Evolutionary conservation across 306 rosid species (phyloP).

Genomic region (Mimosa pudica): DNA sequence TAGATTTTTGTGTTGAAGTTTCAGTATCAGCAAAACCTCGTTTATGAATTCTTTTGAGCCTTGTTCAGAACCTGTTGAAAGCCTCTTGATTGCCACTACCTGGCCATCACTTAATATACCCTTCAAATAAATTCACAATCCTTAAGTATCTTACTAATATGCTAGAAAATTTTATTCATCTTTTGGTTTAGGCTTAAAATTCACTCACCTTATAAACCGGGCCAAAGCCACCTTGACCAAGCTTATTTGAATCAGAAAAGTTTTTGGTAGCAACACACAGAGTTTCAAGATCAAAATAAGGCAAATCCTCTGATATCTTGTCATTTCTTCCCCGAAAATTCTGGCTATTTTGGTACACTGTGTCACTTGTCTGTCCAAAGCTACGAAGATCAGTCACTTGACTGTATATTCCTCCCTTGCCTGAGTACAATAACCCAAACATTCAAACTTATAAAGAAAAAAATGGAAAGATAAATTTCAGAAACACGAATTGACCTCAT

Average conservation of each 20-base stretch:
- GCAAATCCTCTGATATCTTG: constrained; percentile 35
- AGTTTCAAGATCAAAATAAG: constrained; percentile 50
- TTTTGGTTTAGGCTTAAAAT: neutral
- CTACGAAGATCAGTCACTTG: neutral
- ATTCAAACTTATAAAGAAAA: neutral
- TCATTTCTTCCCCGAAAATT: constrained; percentile 14
- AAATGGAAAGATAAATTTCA: neutral
- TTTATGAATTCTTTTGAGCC: constrained; percentile 67
- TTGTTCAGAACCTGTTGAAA: constrained; percentile 59
- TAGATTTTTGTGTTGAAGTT: constrained; percentile 77
- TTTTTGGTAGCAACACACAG: constrained; percentile 55
- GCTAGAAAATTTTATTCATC: neutral
- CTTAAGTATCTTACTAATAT: neutral
- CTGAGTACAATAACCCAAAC: constrained; percentile 31
- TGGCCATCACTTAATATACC: constrained; percentile 53
- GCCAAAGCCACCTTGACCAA: constrained; percentile 85
- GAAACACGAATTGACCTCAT: neutral
- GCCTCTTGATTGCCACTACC: constrained; percentile 74
- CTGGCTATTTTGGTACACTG: neutral
- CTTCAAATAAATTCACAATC: constrained; percentile 21
- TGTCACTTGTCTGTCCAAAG: neutral
- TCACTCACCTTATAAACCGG: constrained; percentile 66
- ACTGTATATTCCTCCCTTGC: constrained; percentile 25
- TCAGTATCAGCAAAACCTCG: constrained; percentile 57
- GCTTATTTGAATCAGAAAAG: constrained; percentile 59